Evolutionary conservation across 2,329 filamentous ascomycete species (phyloP).

Genomic region (Pestalotiopsis sp.): DNA sequence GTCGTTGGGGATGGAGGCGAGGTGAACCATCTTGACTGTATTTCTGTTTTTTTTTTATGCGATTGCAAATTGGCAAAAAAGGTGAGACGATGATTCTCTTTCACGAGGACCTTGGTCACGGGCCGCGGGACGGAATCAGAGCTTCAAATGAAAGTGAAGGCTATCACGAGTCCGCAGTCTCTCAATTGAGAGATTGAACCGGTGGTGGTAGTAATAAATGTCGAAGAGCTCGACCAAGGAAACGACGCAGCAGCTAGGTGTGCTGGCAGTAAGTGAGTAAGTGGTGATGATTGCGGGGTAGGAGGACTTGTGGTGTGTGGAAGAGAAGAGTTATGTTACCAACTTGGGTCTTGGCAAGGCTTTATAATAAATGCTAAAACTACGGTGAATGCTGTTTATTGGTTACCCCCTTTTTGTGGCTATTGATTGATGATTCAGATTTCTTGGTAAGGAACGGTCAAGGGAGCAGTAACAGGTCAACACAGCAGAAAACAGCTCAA

Average conservation of each 20-base stretch:
- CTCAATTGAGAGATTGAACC: too few relatives aligned
- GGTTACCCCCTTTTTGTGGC: not conserved
- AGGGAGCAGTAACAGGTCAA: not conserved
- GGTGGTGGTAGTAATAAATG: not conserved
- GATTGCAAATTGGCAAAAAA: not conserved
- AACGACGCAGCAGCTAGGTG: not conserved
- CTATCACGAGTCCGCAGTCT: too few relatives aligned
- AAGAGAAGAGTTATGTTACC: not conserved
- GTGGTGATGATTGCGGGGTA: not conserved
- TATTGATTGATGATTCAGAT: not conserved
- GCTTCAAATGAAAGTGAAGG: not conserved
- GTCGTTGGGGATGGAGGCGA: conserved; percentile 41
- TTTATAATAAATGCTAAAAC: not conserved
- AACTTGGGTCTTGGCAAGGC: not conserved
- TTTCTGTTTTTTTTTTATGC: not conserved
- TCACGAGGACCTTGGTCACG: not conserved
- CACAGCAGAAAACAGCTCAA: not conserved
- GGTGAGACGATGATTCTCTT: too few relatives aligned
- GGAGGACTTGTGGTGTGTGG: not conserved
- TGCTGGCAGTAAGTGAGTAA: not conserved
- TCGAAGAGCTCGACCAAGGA: not conserved
- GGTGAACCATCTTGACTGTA: conserved; percentile 49
- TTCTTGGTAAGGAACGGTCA: not conserved
- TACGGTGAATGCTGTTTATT: not conserved
- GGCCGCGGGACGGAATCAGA: not conserved